Conservation (phyloP, 179 eudicot species). For the Silene coronaria region DNA sequence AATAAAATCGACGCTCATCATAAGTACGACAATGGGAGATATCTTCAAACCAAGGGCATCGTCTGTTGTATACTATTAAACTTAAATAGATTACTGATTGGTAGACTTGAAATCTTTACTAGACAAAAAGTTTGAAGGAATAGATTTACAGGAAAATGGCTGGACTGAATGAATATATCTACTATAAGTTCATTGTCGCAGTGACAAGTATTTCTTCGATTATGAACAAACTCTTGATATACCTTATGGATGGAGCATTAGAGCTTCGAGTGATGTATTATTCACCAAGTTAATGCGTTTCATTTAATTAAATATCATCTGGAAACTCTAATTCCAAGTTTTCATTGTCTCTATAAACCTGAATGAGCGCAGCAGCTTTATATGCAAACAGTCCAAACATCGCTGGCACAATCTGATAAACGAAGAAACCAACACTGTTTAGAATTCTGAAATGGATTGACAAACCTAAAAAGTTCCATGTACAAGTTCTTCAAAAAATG, state of each 20-base stretch:
- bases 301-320: slow-evolving; percentile 32
- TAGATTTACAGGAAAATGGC: too few species aligned
- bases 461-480: not conserved
- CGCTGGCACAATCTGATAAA: slow-evolving; percentile 69
- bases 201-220: too few species aligned
- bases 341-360: slow-evolving; percentile 92
- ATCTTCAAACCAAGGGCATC: slow-evolving; percentile 66
- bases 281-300: too few species aligned
- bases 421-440: not conserved
- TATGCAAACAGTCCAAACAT: slow-evolving; percentile 91
- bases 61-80: too few species aligned
- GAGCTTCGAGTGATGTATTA: too few species aligned
- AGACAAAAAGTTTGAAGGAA: too few species aligned
- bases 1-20: slow-evolving; percentile 64
- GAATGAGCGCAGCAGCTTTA: slow-evolving; percentile 88
- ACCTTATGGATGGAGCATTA: too few species aligned
- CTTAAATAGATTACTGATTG: too few species aligned
- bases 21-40: slow-evolving; percentile 56
- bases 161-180: too few species aligned
- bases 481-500: not conserved
- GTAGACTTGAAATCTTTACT: too few species aligned
- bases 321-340: slow-evolving; percentile 69
- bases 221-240: too few species aligned
- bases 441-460: not conserved
- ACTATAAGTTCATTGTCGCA: too few species aligned